phyloP scores from a whole-genome alignment of 2,329 filamentous ascomycete genomes.

The Alternaria viburni region DNA sequence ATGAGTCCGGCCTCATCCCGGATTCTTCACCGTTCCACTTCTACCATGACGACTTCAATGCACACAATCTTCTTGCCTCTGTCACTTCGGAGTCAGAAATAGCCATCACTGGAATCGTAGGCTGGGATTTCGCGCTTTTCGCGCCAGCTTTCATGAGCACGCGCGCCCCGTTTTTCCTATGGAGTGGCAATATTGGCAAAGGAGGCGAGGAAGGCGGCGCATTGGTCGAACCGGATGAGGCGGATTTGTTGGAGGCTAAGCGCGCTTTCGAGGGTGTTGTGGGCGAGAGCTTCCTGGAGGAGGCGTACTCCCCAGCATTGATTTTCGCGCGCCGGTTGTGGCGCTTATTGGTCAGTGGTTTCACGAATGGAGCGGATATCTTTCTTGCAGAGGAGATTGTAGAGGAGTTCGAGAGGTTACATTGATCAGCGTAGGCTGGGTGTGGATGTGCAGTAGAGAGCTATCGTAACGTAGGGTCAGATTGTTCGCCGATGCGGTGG shows the following conservation, averaged over 20 bases:
- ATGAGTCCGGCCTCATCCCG: background rate
- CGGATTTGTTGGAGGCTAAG: background rate
- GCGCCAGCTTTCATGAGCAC: constrained; percentile 22
- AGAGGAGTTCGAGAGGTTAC: background rate
- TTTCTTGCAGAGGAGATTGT: background rate
- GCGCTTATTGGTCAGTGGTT: background rate
- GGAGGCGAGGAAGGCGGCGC: background rate
- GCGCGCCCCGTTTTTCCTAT: constrained; percentile 25
- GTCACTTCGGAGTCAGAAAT: background rate
- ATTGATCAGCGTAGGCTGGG: background rate
- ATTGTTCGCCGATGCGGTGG: background rate
- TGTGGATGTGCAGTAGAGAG: background rate
- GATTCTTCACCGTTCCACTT: background rate
- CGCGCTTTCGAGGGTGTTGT: background rate
- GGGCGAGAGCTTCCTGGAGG: background rate
- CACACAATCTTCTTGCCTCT: background rate
- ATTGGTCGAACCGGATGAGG: background rate
- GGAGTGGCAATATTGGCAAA: background rate
- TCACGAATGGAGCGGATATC: background rate
- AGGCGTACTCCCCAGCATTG: background rate
- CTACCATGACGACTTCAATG: background rate
- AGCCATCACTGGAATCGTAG: constrained; percentile 27
- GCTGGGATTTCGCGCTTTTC: constrained; percentile 33
- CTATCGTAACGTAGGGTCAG: background rate
- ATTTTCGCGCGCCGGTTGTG: background rate